Percentiles rank a stretch among this genome's conserved stretches.
phyloP scores from a whole-genome alignment of 148 eudicot species.

The Nyssa sinensis region DNA sequence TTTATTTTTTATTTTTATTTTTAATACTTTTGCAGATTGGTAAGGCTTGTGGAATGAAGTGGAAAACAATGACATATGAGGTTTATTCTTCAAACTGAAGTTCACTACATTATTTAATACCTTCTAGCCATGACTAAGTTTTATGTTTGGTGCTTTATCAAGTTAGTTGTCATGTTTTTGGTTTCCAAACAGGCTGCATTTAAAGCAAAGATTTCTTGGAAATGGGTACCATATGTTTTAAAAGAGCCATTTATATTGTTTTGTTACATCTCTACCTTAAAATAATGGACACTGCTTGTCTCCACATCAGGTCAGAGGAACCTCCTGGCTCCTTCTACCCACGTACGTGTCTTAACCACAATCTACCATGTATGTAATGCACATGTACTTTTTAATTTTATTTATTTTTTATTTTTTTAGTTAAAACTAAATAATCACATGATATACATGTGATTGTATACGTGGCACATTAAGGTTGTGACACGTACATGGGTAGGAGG shows the following conservation, averaged over 20 bases:
- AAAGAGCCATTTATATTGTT: background rate
- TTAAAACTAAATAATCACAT: too few species aligned
- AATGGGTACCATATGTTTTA: background rate
- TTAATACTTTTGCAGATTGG: constrained; percentile 57
- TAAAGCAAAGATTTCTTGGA: background rate
- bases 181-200: background rate
- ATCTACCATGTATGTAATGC: too few species aligned
- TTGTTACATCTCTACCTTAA: too few species aligned
- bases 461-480: too few species aligned
- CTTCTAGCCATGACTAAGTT: background rate
- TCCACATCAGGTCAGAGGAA: too few species aligned
- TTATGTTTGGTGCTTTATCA: background rate
- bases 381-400: too few species aligned
- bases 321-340: too few species aligned
- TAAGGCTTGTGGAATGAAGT: constrained; percentile 91
- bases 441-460: too few species aligned
- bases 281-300: too few species aligned
- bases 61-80: constrained; percentile 92
- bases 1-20: constrained; percentile 1
- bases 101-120: background rate
- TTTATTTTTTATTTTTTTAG: too few species aligned
- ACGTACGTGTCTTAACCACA: too few species aligned
- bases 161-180: background rate
- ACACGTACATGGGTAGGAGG: too few species aligned
- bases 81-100: constrained; percentile 29